These are phyloP conservation scores for Septoria linicola DNA, from an alignment of 2,329 filamentous ascomycete species.

Conservation along the genomic window DNA sequence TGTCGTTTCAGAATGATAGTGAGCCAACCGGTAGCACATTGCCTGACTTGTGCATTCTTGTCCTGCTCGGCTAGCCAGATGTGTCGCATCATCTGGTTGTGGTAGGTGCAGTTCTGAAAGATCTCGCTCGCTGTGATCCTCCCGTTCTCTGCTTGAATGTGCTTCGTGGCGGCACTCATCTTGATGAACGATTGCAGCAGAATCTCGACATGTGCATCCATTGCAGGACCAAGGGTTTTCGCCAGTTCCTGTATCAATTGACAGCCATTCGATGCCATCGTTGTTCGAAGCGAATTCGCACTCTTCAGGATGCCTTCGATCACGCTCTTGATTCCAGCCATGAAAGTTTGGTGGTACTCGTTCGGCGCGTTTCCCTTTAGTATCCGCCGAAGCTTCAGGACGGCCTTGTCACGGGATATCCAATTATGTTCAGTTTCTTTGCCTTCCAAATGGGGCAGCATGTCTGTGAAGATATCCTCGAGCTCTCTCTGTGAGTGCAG, in stretches of 20 bases:
- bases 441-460: conserved; percentile 80
- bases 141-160: conserved; percentile 82
- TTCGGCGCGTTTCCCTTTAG: conserved; percentile 78
- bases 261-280: conserved; percentile 83
- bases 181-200: conserved; percentile 88
- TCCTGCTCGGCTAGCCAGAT: conserved; percentile 79
- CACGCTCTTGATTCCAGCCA: conserved; percentile 68
- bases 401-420: conserved; percentile 78
- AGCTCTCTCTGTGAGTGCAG: conserved; percentile 82
- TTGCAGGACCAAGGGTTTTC: conserved; percentile 68
- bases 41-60: conserved; percentile 86
- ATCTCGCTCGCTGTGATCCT: conserved; percentile 79
- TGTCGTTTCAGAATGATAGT: conserved; percentile 78
- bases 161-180: conserved; percentile 84
- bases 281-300: conserved; percentile 79
- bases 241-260: conserved; percentile 82
- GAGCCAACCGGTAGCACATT: conserved; percentile 78
- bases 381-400: conserved; percentile 72
- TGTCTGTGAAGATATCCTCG: conserved; percentile 81
- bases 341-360: conserved; percentile 71
- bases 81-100: conserved; percentile 77
- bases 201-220: conserved; percentile 88
- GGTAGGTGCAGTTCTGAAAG: conserved; percentile 77
- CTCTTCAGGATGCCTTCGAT: conserved; percentile 88
- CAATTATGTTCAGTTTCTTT: conserved; percentile 90